These are phyloP conservation scores for Calonectria fujianensis DNA, from an alignment of 2,329 filamentous ascomycete species.

Conservation along the genomic window DNA sequence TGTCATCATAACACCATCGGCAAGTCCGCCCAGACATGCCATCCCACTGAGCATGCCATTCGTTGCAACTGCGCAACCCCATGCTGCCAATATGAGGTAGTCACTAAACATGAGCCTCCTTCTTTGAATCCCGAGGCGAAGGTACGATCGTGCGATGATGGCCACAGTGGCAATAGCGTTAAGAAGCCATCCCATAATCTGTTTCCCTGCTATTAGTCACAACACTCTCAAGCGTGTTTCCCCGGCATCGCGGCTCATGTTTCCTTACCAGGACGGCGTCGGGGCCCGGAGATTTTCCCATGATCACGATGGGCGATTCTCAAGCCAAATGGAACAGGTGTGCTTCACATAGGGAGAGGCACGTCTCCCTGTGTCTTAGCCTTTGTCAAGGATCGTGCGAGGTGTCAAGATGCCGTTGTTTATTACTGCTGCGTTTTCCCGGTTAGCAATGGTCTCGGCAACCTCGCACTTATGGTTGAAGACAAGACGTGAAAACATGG, in stretches of 20 bases:
- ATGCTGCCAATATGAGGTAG: conserved; percentile 10
- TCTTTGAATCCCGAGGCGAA: conserved; percentile 7
- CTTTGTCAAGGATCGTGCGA: neutral
- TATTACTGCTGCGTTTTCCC: neutral
- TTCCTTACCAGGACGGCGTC: neutral
- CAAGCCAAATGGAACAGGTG: neutral
- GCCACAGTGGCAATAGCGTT: neutral
- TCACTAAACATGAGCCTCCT: conserved; percentile 10
- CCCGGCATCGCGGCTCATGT: too few species aligned
- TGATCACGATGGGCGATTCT: neutral
- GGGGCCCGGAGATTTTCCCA: neutral
- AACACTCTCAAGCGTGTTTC: neutral
- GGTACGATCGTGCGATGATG: conserved; percentile 1
- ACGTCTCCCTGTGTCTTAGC: neutral
- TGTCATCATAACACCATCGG: conserved; percentile 16
- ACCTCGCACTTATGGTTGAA: neutral
- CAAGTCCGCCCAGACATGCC: neutral
- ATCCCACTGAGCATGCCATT: neutral
- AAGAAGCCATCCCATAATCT: conserved; percentile 15
- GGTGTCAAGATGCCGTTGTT: too few species aligned
- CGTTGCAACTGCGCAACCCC: neutral
- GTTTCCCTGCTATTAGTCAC: neutral
- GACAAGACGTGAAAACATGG: neutral
- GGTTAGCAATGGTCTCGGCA: neutral
- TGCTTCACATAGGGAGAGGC: neutral